Conservation (phyloP, 768 basidiomycete species). For the Rhizopogon sp. region DNA sequence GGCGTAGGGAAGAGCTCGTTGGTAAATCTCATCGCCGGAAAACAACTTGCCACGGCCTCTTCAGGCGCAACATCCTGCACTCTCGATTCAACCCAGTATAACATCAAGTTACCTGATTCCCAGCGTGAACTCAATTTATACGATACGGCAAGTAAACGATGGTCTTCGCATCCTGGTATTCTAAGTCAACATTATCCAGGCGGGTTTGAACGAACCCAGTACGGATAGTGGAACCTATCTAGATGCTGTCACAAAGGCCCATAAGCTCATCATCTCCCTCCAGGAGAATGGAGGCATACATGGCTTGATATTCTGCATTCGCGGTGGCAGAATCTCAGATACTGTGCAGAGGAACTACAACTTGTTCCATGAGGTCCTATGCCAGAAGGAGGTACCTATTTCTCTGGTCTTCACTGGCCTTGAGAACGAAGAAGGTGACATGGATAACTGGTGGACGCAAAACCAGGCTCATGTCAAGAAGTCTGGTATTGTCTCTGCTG, state of each 20-base stretch:
- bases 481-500: conserved; percentile 17
- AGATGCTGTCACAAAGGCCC: conserved; percentile 23
- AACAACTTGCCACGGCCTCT: background rate
- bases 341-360: conserved; percentile 25
- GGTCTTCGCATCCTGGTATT: background rate
- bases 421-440: conserved; percentile 26
- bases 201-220: conserved; percentile 25
- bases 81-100: background rate
- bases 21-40: conserved; percentile 6
- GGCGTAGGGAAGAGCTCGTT: conserved; percentile 7
- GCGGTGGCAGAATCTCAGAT: conserved; percentile 21
- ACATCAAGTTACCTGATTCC: background rate
- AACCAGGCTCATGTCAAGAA: conserved; percentile 19
- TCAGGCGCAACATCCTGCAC: conserved; percentile 1
- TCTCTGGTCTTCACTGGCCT: conserved; percentile 30
- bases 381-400: conserved; percentile 26
- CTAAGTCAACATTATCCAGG: background rate
- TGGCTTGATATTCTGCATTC: conserved; percentile 32
- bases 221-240: conserved; percentile 18
- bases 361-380: conserved; percentile 29
- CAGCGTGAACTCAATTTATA: background rate
- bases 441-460: conserved; percentile 31
- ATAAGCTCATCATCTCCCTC: conserved; percentile 28
- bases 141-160: background rate
- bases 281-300: conserved; percentile 29